Evolutionary conservation across 345 rosid genomes (phyloP).

Genomic region (Luvunga scandens): DNA sequence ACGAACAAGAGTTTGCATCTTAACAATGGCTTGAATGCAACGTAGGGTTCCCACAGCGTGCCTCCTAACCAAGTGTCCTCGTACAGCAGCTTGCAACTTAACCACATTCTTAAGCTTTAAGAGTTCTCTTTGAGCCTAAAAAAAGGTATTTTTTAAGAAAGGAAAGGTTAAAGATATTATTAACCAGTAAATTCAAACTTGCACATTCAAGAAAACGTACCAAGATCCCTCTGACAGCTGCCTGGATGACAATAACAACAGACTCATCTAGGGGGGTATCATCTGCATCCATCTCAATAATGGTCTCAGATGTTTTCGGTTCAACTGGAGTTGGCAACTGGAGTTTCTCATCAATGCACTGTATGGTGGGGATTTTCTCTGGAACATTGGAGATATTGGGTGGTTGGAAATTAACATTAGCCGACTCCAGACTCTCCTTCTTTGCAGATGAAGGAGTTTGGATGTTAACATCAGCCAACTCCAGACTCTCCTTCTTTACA

Average conservation of each 20-base stretch:
- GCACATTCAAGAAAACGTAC: slow-evolving; percentile 26
- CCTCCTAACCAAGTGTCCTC: slow-evolving; percentile 87
- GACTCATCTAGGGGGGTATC: slow-evolving; percentile 41
- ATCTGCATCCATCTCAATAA: slow-evolving; percentile 13
- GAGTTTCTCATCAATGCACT: slow-evolving; percentile 41
- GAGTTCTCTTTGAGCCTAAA: slow-evolving; percentile 65
- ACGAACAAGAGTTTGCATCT: slow-evolving; percentile 88
- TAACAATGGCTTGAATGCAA: slow-evolving; percentile 86
- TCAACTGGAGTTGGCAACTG: slow-evolving; percentile 31
- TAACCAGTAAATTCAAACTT: neutral
- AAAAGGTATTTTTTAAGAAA: slow-evolving; percentile 11
- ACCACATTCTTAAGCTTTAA: slow-evolving; percentile 63
- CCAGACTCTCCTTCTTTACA: slow-evolving; percentile 38
- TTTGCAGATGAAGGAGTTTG: slow-evolving; percentile 33
- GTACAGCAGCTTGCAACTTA: slow-evolving; percentile 89
- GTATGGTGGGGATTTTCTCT: slow-evolving; percentile 34
- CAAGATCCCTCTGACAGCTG: slow-evolving; percentile 57
- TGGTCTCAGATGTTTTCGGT: slow-evolving; percentile 26
- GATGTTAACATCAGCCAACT: slow-evolving; percentile 31
- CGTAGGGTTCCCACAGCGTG: slow-evolving; percentile 84
- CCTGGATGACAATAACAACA: slow-evolving; percentile 46
- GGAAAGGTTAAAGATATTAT: neutral
- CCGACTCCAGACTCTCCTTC: slow-evolving; percentile 43
- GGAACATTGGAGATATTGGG: slow-evolving; percentile 15
- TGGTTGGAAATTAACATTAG: slow-evolving; percentile 19